phyloP scores from a whole-genome alignment of 306 rosid species.

The Lupinus albus region DNA sequence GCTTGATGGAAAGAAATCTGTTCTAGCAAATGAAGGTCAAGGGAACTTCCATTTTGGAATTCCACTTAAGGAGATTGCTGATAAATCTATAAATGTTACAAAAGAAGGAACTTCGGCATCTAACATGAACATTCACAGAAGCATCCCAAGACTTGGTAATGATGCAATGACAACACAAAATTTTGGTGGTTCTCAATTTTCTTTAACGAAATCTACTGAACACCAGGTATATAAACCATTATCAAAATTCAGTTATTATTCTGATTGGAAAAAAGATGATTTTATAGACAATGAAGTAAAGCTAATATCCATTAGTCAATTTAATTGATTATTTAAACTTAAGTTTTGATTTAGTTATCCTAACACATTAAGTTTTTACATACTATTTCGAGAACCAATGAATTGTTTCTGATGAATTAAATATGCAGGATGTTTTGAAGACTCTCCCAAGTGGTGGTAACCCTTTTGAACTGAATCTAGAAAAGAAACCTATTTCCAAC shows the following conservation, averaged over 20 bases:
- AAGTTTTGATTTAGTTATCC: constrained; percentile 11
- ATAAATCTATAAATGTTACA: constrained; percentile 41
- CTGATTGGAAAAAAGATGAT: neutral
- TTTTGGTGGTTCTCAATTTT: constrained; percentile 25
- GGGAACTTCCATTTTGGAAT: constrained; percentile 47
- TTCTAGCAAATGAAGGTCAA: constrained; percentile 41
- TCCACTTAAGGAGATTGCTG: constrained; percentile 43
- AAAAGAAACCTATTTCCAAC: constrained; percentile 42
- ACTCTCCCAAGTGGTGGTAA: constrained; percentile 38
- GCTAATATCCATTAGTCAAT: too few species aligned
- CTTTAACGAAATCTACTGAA: constrained; percentile 30
- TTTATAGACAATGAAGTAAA: neutral
- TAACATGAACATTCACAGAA: constrained; percentile 39
- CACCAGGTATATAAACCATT: constrained; percentile 34
- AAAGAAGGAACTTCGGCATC: constrained; percentile 41
- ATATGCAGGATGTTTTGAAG: constrained; percentile 55
- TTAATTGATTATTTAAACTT: too few species aligned
- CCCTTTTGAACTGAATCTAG: constrained; percentile 37
- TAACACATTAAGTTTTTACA: neutral
- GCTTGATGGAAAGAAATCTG: constrained; percentile 43
- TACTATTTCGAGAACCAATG: constrained; percentile 17
- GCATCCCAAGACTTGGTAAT: constrained; percentile 38
- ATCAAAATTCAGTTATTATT: neutral
- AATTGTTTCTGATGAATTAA: constrained; percentile 21
- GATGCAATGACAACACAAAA: constrained; percentile 34